These are phyloP conservation scores for Phaseolus lunatus DNA, from an alignment of 306 rosid genomes.

Conservation along the genomic window DNA sequence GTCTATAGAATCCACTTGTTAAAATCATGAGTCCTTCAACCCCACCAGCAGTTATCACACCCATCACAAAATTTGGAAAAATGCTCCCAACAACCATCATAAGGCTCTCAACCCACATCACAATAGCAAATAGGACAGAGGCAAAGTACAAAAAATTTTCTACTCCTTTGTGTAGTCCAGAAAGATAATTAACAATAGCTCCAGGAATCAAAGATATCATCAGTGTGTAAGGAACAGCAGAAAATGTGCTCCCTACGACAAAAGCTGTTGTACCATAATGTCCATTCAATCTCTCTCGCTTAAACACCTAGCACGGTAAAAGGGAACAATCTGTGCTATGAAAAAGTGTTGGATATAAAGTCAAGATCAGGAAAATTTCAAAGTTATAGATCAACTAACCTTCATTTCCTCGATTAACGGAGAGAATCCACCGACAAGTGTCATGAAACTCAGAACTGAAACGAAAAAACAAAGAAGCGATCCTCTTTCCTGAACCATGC, in stretches of 20 bases:
- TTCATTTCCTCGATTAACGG: conserved; percentile 72
- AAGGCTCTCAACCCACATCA: conserved; percentile 67
- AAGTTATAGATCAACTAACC: conserved; percentile 39
- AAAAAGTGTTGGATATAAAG: no score
- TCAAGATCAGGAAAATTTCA: not conserved
- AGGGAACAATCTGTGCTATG: not conserved
- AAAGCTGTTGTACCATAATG: conserved; percentile 62
- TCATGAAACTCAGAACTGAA: conserved; percentile 62
- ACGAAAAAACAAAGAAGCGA: conserved; percentile 53
- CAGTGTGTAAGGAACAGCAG: conserved; percentile 60
- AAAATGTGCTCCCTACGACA: conserved; percentile 57
- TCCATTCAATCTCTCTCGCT: conserved; percentile 68
- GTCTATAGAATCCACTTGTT: conserved; percentile 60
- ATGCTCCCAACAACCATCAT: conserved; percentile 75
- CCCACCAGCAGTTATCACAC: conserved; percentile 64
- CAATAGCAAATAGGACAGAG: conserved; percentile 48
- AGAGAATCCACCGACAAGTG: conserved; percentile 72
- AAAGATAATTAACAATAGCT: conserved; percentile 58
- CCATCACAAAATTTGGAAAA: conserved; percentile 64
- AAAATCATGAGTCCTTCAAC: conserved; percentile 65
- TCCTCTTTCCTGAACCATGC: conserved; percentile 57
- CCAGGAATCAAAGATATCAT: conserved; percentile 62
- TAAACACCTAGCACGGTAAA: conserved; percentile 47
- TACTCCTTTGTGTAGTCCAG: conserved; percentile 54
- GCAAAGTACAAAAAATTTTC: conserved; percentile 57